Evolutionary conservation across 257 asterid species (phyloP), one percentile per base, ranked within the genome.

Genomic region (Verbascum thapsus): DNA sequence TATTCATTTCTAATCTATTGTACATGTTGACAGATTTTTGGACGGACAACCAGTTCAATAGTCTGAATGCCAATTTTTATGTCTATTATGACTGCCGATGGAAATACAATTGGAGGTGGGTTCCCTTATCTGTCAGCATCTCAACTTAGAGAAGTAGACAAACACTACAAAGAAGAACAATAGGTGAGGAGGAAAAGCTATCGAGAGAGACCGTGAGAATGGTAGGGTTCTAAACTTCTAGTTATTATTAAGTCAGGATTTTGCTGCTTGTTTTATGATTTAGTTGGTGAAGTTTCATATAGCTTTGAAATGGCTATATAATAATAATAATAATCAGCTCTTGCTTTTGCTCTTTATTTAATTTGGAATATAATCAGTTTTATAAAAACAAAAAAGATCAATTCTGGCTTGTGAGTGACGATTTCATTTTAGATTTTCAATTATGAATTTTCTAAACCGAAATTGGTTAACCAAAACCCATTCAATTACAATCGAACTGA

Each of bases 161-260:
- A 35, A 35, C n/a, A n/a, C 57, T 66, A 15, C 72, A 66, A 40
- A 35, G 69, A 66, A 66, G 20, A 54, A 66, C 60, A 9, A 72
- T 58, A 3, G 1, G 1, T 10, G 68, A 64, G 62, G 76, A 64
- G 58, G 72, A 72, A 3, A 72, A 58, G 58, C 68, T 72, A 9
- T 52, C 60, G 58, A 55, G 58, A 55, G 39, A 49, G 53, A 38
- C 19, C 39, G 18, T 10, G 60, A 67, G 22, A 63, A 30, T 61
- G 64, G 35, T 18, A 10, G 55, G 55, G n/a, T 18, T 12, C 5
- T 26, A 26, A 26, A 2, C n/a, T n/a, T n/a, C n/a, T n/a, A n/a
- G n/a, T n/a, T n/a, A n/a, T n/a, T n/a, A n/a, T n/a, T n/a, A n/a
- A n/a, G 32, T 26, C 9, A 49, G 49, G 49, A 42, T 15, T 45